Base-by-base conservation (phyloP, 768 basidiomycete species). In the Pisolithus sp. region DNA sequence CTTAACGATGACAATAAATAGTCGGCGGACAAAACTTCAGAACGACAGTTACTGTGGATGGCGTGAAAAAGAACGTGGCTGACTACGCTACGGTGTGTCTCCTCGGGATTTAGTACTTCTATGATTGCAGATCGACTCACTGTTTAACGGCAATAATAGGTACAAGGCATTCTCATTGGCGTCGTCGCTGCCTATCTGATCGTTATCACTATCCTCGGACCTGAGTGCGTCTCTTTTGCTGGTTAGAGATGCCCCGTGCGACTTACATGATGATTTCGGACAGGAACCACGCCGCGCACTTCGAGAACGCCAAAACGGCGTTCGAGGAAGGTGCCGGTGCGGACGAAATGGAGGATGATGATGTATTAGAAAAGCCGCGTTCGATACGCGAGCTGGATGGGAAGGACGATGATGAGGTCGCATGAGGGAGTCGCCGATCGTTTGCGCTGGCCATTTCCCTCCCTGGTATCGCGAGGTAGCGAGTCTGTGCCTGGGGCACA, bases 121-220 rank as follows among this genome's bases (percentile, higher is more conserved):
- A 0, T 13, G 10, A 36, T 23, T 21, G 20, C 28, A 17, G n/a
- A 20, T 4, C 34, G 30, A 47, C 43, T 20, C 3, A 23, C 28
- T 21, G 31, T 20, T 37, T 28, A 31, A 3, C n/a, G 10, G 12
- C 8, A 36, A 10, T 7, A 18, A 36, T 24, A 47, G 46, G 46
- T 47, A 15, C 88, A 91, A 73, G 89, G 88, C 34, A 93, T 95
- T 61, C 75, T 97, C 37, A 85, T 96, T 45, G 93, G 93, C 5
- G 76, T 78, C 23, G 86, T 96, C 20, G 75, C 88, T 1, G 83
- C 81, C 0, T 94, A 86, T 57, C 81, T 90, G 39, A 68, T 95
- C 42, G 24, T 90, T 62, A 76, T 90, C 60, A 85, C 85, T 12
- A 71, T 91, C 57, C 66, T 95, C 50, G 93, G 93, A 2, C 85